Conservation (phyloP, 768 basidiomycete genomes). For the Mycena maculata region DNA sequence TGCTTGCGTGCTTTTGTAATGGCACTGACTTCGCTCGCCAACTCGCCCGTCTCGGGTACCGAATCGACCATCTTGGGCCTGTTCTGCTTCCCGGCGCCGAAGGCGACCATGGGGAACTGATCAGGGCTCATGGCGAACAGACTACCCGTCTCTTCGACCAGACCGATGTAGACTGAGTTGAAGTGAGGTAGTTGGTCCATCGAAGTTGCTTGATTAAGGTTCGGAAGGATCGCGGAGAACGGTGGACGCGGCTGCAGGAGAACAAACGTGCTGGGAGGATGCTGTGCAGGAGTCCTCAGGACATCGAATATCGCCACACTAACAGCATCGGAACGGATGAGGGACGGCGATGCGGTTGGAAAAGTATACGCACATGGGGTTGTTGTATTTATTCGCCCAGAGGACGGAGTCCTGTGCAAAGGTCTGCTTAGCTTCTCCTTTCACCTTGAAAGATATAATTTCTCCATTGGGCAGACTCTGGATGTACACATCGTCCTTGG, state of each 20-base stretch:
- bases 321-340: slow-evolving; percentile 18
- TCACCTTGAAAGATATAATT: slow-evolving; percentile 77
- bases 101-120: slow-evolving; percentile 85
- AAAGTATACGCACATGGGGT: slow-evolving; percentile 71
- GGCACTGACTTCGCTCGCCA: slow-evolving; percentile 57
- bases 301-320: slow-evolving; percentile 91
- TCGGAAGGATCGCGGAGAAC: slow-evolving; percentile 77
- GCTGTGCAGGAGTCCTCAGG: slow-evolving; percentile 52
- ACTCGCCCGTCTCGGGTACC: slow-evolving; percentile 40
- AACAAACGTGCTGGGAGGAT: slow-evolving; percentile 69
- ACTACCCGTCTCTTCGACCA: slow-evolving; percentile 76
- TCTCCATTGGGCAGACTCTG: slow-evolving; percentile 85
- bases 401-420: slow-evolving; percentile 50
- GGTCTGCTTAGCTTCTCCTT: slow-evolving; percentile 33
- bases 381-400: slow-evolving; percentile 71
- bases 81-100: slow-evolving; percentile 55
- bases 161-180: slow-evolving; percentile 84
- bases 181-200: slow-evolving; percentile 54
- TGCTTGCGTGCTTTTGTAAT: slow-evolving; percentile 59
- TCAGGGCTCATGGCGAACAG: slow-evolving; percentile 89
- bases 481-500: slow-evolving; percentile 84
- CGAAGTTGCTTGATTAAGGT: slow-evolving; percentile 52
- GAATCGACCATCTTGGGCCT: slow-evolving; percentile 19
- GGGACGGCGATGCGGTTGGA: background rate
- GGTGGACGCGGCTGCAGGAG: slow-evolving; percentile 88